Evolutionary conservation across 805 yeast genomes (phyloP), one percentile per base, ranked within the genome.

Genomic region (Metschnikowia kofuensis): DNA sequence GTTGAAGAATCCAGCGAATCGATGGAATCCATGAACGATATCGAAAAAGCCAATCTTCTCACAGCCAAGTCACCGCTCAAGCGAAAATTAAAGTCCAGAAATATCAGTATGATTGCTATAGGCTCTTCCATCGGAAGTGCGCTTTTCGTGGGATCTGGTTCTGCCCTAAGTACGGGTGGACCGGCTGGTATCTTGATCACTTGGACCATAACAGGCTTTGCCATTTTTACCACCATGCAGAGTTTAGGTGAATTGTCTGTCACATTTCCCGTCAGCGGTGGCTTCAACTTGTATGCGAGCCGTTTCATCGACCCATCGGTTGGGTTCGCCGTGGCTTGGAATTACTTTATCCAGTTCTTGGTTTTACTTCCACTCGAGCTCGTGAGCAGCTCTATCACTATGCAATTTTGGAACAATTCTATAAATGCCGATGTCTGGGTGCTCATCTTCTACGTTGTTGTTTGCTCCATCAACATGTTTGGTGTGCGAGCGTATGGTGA

Each of bases 61-160:
- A 68, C 75, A 9, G 67, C 78, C 32, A 66, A 57, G 48, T 70
- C 73, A 42, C 83, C 83, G 13, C 67, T 77, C 49, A 66, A 75
- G 34, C 70, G 85, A 54, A 64, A 67, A 43, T 55, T 68, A 44
- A 54, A 60, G 43, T 47, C 85, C 39, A 65, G 89, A 47, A 88
- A 84, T 59, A 74, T 83, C 49, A 74, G 82, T 49, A 82, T 84
- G 86, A 81, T 84, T 60, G 86, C 94, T 53, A 80, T 88, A 53
- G 94, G 94, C 55, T 91, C 92, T 52, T 87, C 92, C 11, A 68
- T 87, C 34, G 94, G 92, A 49, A 85, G 92, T 3, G 95, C 91
- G 60, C 73, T 87, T 46, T 70, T 87, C 51, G 84, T 87, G 56
- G 89, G 90, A 59, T 84, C 90, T 1, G 89, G 90, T 43, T 69